These are phyloP conservation scores for Toxicodendron radicans DNA, from an alignment of 345 rosid species.

Conservation along the genomic window DNA sequence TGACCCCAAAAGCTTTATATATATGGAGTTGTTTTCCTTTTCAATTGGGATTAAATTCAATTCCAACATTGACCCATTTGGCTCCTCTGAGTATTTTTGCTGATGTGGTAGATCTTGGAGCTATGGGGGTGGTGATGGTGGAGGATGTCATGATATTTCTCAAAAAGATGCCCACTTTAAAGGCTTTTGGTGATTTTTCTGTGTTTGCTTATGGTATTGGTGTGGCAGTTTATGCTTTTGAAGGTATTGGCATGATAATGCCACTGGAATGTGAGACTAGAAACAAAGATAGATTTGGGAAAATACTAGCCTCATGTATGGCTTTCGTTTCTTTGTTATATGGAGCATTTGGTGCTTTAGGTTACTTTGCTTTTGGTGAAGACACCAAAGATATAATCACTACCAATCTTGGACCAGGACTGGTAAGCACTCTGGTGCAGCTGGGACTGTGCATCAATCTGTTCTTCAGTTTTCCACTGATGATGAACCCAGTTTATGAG, in stretches of 20 bases:
- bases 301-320: constrained; percentile 55
- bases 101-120: constrained; percentile 67
- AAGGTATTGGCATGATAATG: constrained; percentile 73
- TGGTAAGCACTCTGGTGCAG: constrained; percentile 56
- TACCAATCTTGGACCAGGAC: constrained; percentile 62
- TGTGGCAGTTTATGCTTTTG: constrained; percentile 73
- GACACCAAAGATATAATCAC: constrained; percentile 72
- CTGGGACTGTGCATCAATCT: constrained; percentile 62
- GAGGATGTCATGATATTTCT: constrained; percentile 49
- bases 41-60: constrained; percentile 70
- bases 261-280: constrained; percentile 65
- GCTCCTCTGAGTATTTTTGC: constrained; percentile 87
- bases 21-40: constrained; percentile 75
- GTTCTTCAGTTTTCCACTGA: constrained; percentile 67
- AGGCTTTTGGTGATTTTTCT: constrained; percentile 61
- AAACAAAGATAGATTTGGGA: constrained; percentile 57
- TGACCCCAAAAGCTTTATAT: constrained; percentile 51
- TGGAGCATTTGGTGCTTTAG: constrained; percentile 58
- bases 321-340: constrained; percentile 51
- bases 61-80: constrained; percentile 61
- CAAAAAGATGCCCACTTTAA: constrained; percentile 40
- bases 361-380: constrained; percentile 76
- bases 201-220: constrained; percentile 67
- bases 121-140: constrained; percentile 62
- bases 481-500: constrained; percentile 89